phyloP scores from a whole-genome alignment of 768 basidiomycete species.

The Boletellus emodensis region DNA sequence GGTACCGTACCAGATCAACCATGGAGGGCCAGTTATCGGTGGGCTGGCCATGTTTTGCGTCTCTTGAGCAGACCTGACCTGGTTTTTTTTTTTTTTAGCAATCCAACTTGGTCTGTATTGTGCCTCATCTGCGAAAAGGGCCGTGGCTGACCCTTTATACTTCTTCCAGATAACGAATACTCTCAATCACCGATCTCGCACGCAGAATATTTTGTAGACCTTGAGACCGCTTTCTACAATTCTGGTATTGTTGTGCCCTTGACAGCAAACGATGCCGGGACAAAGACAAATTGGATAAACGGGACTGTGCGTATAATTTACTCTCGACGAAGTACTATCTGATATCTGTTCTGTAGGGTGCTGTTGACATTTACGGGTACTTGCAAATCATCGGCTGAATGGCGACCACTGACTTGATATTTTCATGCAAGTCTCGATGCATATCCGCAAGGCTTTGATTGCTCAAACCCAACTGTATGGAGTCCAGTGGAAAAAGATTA shows the following conservation, averaged over 20 bases:
- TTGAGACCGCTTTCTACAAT: slow-evolving; percentile 51
- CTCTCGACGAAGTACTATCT: not conserved
- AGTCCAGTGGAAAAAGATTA: slow-evolving; percentile 60
- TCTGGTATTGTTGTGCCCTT: slow-evolving; percentile 64
- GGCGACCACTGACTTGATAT: not conserved
- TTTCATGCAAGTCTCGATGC: slow-evolving; percentile 48
- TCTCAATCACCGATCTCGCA: slow-evolving; percentile 43
- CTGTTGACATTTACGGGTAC: slow-evolving; percentile 69
- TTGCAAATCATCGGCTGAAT: not conserved
- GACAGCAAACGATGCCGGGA: slow-evolving; percentile 69
- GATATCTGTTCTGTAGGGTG: slow-evolving; percentile 41
- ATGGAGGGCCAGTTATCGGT: slow-evolving; percentile 76
- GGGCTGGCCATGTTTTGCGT: slow-evolving; percentile 15
- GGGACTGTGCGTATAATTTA: slow-evolving; percentile 48
- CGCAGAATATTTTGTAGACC: slow-evolving; percentile 58
- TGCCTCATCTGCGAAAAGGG: not conserved
- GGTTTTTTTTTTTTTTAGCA: slow-evolving; percentile 30
- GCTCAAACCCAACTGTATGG: slow-evolving; percentile 69
- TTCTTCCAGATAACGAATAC: slow-evolving; percentile 67
- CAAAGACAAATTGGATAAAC: slow-evolving; percentile 59
- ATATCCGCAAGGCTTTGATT: slow-evolving; percentile 80
- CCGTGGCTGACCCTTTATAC: not conserved
- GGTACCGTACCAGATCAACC: slow-evolving; percentile 60
- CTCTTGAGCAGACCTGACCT: not conserved
- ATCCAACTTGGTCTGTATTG: slow-evolving; percentile 49